Evolutionary conservation across 768 basidiomycete species (phyloP).

Genomic region (Kockovaella imperatae): DNA sequence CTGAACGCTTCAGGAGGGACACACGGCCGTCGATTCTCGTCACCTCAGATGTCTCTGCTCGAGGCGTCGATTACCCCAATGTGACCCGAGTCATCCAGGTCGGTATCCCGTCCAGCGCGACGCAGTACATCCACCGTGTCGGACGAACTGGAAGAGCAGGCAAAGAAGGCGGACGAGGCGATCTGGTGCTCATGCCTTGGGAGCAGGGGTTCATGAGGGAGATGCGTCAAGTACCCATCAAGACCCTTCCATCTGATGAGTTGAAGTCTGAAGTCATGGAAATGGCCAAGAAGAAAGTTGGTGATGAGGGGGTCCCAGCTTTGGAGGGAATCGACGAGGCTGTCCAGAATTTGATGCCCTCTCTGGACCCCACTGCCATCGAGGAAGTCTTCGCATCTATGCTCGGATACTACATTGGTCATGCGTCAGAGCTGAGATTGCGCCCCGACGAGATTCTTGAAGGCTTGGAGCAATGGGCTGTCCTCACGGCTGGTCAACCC

Average conservation of each 20-base stretch:
- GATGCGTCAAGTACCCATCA: constrained; percentile 62
- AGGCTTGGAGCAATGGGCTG: constrained; percentile 59
- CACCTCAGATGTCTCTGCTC: constrained; percentile 79
- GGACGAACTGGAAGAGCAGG: constrained; percentile 73
- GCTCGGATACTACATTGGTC: constrained; percentile 64
- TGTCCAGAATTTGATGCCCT: constrained; percentile 35
- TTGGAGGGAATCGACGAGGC: constrained; percentile 31
- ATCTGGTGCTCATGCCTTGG: constrained; percentile 71
- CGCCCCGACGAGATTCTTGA: constrained; percentile 50
- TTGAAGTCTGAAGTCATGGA: constrained; percentile 49
- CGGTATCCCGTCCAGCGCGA: constrained; percentile 61
- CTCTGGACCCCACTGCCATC: constrained; percentile 52
- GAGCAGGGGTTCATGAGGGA: constrained; percentile 63
- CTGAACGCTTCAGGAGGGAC: constrained; percentile 57
- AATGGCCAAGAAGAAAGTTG: constrained; percentile 47
- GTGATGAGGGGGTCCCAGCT: constrained; percentile 35
- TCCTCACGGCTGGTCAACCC: constrained; percentile 52
- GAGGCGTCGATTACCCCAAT: constrained; percentile 80
- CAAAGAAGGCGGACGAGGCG: constrained; percentile 57
- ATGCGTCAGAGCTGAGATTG: constrained; percentile 51
- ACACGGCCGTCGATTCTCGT: constrained; percentile 59
- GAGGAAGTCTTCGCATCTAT: constrained; percentile 59
- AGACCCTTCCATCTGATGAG: constrained; percentile 52
- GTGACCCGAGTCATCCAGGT: constrained; percentile 87
- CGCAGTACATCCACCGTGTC: constrained; percentile 78